phyloP scores from a whole-genome alignment of 352 stramenopile species.

The Phytopythium litorale region DNA sequence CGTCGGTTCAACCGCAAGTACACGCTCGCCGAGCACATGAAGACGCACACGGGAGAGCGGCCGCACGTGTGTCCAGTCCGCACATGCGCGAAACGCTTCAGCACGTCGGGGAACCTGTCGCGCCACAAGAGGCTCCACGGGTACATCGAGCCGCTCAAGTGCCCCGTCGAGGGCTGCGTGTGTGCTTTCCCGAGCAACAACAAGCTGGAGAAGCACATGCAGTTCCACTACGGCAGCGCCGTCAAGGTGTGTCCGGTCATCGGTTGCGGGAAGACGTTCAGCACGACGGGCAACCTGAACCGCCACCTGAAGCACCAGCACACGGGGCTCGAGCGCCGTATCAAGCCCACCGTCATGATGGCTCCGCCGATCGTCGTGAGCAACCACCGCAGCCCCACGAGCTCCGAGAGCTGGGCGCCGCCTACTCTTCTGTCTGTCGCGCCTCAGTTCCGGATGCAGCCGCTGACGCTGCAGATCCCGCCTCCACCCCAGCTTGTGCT shows the following conservation, averaged over 20 bases:
- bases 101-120: conserved; percentile 37
- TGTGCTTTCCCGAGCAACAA: conserved; percentile 19
- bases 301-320: conserved; percentile 27
- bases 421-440: conserved; percentile 4
- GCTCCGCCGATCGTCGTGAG: conserved; percentile 9
- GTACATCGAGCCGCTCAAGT: conserved; percentile 22
- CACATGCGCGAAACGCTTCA: conserved; percentile 38
- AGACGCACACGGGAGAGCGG: conserved; percentile 27
- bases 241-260: conserved; percentile 28
- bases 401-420: conserved; percentile 20
- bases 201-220: conserved; percentile 28
- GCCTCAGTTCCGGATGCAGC: conserved; percentile 15
- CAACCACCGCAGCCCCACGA: conserved; percentile 24
- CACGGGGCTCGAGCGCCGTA: conserved; percentile 4
- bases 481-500: conserved; percentile 15
- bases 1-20: conserved; percentile 28
- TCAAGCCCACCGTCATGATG: background rate
- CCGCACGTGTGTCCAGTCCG: conserved; percentile 23
- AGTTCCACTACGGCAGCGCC: conserved; percentile 28
- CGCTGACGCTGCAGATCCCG: background rate
- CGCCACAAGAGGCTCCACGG: conserved; percentile 31
- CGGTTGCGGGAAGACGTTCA: conserved; percentile 49
- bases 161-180: conserved; percentile 13
- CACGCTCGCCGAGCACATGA: conserved; percentile 32
- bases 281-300: conserved; percentile 42